Percentiles rank a stretch among this genome's conserved stretches.
Conservation (phyloP, 2,329 filamentous ascomycete species). For the Phaeosphaeria sp. region DNA sequence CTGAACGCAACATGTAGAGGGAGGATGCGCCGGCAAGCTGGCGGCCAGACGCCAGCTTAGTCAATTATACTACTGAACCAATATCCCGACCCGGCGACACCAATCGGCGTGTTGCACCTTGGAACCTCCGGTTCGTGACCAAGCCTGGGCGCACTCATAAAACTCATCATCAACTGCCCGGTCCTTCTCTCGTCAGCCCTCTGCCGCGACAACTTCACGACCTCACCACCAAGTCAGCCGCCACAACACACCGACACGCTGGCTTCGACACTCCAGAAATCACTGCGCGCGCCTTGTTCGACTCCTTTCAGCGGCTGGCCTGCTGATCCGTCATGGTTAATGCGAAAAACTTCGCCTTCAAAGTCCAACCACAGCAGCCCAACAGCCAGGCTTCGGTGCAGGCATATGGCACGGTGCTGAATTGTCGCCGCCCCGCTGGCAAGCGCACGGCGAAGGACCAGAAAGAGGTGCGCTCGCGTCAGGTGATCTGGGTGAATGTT, state of each 20-base stretch:
- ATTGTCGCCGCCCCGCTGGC: slow-evolving; percentile 40
- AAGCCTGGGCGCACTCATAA: slow-evolving; percentile 32
- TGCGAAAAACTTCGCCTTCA: slow-evolving; percentile 47
- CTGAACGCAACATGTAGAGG: slow-evolving; percentile 14
- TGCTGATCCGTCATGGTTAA: slow-evolving; percentile 48
- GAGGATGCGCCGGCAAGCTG: slow-evolving; percentile 11
- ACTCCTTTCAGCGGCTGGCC: slow-evolving; percentile 37
- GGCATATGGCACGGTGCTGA: slow-evolving; percentile 43
- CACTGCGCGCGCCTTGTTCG: slow-evolving; percentile 23
- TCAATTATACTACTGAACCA: slow-evolving; percentile 15
- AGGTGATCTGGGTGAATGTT: slow-evolving; percentile 39
- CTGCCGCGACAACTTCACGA: slow-evolving; percentile 14
- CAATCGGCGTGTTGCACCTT: slow-evolving; percentile 29
- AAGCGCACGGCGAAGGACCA: slow-evolving; percentile 30
- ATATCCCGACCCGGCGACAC: slow-evolving; percentile 16
- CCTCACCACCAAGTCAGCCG: slow-evolving; percentile 5
- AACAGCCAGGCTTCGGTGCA: slow-evolving; percentile 32
- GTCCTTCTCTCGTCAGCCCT: slow-evolving; percentile 25
- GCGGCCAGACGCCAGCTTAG: slow-evolving; percentile 19
- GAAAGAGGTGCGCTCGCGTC: slow-evolving; percentile 38
- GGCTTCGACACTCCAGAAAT: slow-evolving; percentile 14
- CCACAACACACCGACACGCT: slow-evolving; percentile 19
- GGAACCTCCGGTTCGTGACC: slow-evolving; percentile 27
- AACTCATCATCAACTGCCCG: slow-evolving; percentile 37
- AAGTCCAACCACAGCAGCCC: slow-evolving; percentile 47